Base-by-base conservation (phyloP, 305 asterid genomes). In the Fraxinus dipetala region DNA sequence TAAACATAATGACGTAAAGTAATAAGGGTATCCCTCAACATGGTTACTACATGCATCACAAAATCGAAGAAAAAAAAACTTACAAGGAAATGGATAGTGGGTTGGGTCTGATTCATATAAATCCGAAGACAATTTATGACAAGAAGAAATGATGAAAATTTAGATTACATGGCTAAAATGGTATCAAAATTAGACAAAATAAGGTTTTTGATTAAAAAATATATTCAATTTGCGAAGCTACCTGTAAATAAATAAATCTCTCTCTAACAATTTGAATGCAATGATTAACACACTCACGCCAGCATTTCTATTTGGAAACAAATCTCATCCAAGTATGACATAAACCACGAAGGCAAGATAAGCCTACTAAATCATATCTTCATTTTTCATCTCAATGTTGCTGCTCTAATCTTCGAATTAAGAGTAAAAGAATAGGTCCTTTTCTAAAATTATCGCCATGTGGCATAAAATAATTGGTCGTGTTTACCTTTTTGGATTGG, bases 341-440 rank as follows among this genome's bases (percentile, higher is more conserved):
- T 83, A 80, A 69, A 79, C 86, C 89, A 87, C 82, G 16, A 75
- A 43, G 81, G 83, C 85, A 81, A 81, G 88, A 85, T 85, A 87
- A 87, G 87, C 87, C 86, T 79, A 83, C 81, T 76, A 87, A 79
- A 85, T 75, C 88, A 85, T 85, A 85, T 87, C 88, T 54, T 83
- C 81, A 84, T 22, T 9, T 78, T 78, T 56, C 43, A 56, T 77
- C 45, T 13, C 76, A 76, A 6, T 45, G 18, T 26, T 28, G 24
- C 10, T 38, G 34, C 13, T 40, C 72, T 78, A 30, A 83, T 83
- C 85, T 83, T 80, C 83, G 70, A 63, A 63, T 80, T 56, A 76
- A 78, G 76, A 67, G 78, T 77, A 69, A 81, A 79, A 40, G 11
- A 82, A 24, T 73, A n/a, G 81, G 78, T 8, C 35, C 80, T 83